Evolutionary conservation across 2,329 filamentous ascomycete species (phyloP), one percentile per base, ranked within the genome.

Genomic region (Trichocomaceae sp.): DNA sequence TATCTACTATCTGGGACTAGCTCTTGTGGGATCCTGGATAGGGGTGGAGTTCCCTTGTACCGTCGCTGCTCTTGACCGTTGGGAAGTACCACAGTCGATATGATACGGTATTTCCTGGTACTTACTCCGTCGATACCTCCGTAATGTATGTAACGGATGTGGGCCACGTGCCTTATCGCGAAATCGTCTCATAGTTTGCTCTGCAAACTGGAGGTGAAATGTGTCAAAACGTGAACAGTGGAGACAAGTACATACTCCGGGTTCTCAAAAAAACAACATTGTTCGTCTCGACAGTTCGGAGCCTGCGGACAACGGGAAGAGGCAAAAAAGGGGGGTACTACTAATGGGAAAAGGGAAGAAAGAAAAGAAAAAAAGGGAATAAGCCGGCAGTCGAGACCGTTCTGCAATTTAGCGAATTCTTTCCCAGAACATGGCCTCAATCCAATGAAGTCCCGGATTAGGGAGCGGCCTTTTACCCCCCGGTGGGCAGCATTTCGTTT

Each of bases 131-230:
- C 23, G 45, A 22, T 31, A 42, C 39, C 29, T 42, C 39, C 12
- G 39, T 42, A 42, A 19, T 20, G 17, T 20, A 19, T 20, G 17
- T 20, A 12, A 12, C 10, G 39, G 17, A 42, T 20, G 22, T 31
- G 10, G 50, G 41, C 50, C 50, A 52, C 41, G 50, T 52, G 50
- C 41, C 50, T 51, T 45, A 23, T 51, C 49, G 44, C 41, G 19
- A 15, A 26, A 19, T 15, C 33, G 13, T 20, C 23, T 19, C 48
- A 20, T 13, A n/a, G 31, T 50, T 7, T 22, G 3, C 37, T n/a
- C 23, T 33, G 31, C 10, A 44, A 17, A 31, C 26, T 29, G 26
- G 26, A 29, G 26, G 2, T 29, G 35, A 5, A 29, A 22, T 49
- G 23, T 50, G 35, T 50, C 22, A 31, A 19, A 2, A 6, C 8